These are phyloP conservation scores for Moesziomyces parantarcticus DNA, from an alignment of 1,284 basidiomycete species.

Conservation along the genomic window DNA sequence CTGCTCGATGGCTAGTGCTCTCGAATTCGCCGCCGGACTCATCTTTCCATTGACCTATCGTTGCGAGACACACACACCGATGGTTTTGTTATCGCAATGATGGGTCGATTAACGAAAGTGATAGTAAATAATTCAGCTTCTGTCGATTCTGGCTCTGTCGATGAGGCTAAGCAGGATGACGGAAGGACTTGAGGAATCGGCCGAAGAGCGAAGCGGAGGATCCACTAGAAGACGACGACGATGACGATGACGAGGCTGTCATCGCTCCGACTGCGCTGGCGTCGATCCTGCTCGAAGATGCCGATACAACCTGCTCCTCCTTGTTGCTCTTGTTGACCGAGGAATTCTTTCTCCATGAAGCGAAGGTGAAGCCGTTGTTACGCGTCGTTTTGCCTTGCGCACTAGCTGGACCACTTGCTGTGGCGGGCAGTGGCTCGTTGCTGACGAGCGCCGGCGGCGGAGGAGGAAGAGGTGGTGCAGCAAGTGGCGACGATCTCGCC, in stretches of 20 bases:
- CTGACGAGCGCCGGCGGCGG: conserved; percentile 10
- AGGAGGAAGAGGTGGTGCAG: conserved; percentile 1
- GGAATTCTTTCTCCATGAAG: conserved; percentile 1
- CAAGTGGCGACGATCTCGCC: background rate
- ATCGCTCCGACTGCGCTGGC: too few relatives aligned
- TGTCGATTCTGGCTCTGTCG: too few relatives aligned
- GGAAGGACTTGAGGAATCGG: conserved; percentile 7
- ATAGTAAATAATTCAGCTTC: too few relatives aligned
- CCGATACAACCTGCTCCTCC: background rate
- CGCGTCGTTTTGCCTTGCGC: background rate
- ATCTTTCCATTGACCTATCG: too few relatives aligned
- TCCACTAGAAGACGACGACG: conserved; percentile 1
- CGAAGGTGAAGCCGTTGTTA: background rate
- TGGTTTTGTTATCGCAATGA: too few relatives aligned
- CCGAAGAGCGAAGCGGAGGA: conserved; percentile 5
- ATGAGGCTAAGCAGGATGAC: background rate
- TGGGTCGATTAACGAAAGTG: too few relatives aligned
- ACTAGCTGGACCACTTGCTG: background rate
- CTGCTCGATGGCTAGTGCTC: too few relatives aligned
- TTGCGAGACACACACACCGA: too few relatives aligned
- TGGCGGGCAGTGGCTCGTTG: background rate
- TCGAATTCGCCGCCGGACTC: too few relatives aligned
- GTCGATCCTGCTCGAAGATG: conserved; percentile 1
- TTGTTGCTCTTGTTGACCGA: too few relatives aligned
- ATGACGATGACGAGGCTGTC: background rate